Base-by-base conservation (phyloP, 306 rosid species). In the Inga oerstediana region DNA sequence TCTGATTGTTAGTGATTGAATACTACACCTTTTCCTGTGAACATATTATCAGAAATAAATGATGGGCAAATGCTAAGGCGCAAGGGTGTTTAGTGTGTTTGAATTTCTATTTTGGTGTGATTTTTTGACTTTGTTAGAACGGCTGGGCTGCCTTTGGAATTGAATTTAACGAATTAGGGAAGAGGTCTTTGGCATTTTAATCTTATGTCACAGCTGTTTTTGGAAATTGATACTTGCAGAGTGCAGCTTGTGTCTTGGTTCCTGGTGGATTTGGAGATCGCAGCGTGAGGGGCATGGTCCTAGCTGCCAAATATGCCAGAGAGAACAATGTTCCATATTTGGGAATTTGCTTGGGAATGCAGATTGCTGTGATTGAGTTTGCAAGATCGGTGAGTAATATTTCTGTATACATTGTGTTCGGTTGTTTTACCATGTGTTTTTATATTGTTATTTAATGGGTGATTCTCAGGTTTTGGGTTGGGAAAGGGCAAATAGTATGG, bases 241-340 rank as follows among this genome's bases (percentile, higher is more conserved):
- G 86, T 71, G 99, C 99, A 49, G 91, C 93, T 44, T 96, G 99
- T 69, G 94, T 96, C 79, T 84, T 96, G 92, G 97, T 96, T 89
- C 99, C 99, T 22, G 99, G 99, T 82, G 99, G 99, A 78, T 96
- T 96, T 91, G 99, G 99, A 81, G 98, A 96, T 86, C 99, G 99
- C 75, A 97, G 99, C 30, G 98, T 96, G 79, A 85, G 79, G 76
- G 99, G 99, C 61, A 96, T 96, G 99, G 88, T 96, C 79, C 90
- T 93, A 80, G 99, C 99, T 83, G 98, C 99, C 61, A 90, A 96
- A 80, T 96, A 96, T 90, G 98, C 99, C 78, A 90, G 99, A 86
- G 97, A 96, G 86, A 94, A 94, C 90, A 91, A 88, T 74, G 89
- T 96, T 90, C 99, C 99, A 68, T 96, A 91, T 88, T 91, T 96